Base-by-base conservation (phyloP, 192 early-diverging fungal species). In the Mortierella hygrophila region DNA sequence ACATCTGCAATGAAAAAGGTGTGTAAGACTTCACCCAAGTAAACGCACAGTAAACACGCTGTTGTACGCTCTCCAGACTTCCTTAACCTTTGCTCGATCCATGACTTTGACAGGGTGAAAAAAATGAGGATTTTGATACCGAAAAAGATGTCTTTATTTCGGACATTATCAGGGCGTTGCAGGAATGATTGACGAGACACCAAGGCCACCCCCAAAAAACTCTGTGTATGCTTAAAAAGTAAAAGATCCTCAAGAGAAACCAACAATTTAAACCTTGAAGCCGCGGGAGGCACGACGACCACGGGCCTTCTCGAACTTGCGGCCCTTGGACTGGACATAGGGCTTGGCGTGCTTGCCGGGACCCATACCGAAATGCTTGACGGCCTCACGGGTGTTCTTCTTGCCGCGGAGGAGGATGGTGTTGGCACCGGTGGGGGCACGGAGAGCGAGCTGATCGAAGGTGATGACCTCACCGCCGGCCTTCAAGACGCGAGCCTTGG, bases 241-340 rank as follows among this genome's bases (percentile, higher is more conserved):
- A 7, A 52, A 60, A 29, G 38, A 72, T 49, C 47, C 16, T 40
- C 38, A 40, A 18, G 18, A 15, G 13, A 49, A 49, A 49, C 47
- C 47, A 73, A 49, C 40, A 37, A n/a, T 89, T 94, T 96, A 97
- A 86, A 90, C 93, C 93, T 98, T 98, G 97, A 95, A 99, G 91
- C 99, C 99, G 93, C 98, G 95, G 90, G 96, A 97, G 89, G 96
- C 94, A 95, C 99, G 95, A 88, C 97, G 96, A 95, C 99, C 99
- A 98, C 99, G 97, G 90, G 98, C 99, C 65, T 93, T 90, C 93
- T 99, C 98, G 91, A 98, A 98, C 96, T 99, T 99, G 93, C 99
- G 96, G 82, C 99, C 99, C 96, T 99, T 99, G 92, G 96, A 97
- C 88, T 95, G 94, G 88, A 99, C 95, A 91, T 97, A 98, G 82